Base-by-base conservation (phyloP, 2,329 filamentous ascomycete species). In the Neofusicoccum ribis region DNA sequence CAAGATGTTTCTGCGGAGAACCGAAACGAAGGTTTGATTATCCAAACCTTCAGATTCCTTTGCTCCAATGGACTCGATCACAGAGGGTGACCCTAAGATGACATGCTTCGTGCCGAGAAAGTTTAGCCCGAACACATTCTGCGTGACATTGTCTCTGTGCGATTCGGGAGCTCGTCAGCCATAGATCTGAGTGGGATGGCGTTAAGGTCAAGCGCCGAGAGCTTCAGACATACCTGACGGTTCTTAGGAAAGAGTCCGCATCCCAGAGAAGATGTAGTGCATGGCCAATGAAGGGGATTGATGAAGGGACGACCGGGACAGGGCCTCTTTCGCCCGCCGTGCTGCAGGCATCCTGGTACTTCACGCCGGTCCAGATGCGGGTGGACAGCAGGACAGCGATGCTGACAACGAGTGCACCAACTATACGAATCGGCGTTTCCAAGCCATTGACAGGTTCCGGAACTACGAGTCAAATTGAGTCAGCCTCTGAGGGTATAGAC, bases 251-350 rank as follows among this genome's bases (percentile, higher is more conserved):
- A 11, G 70, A 69, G 46, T 82, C 75, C 56, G 80, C 79, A 46
- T 81, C 72, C 70, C 81, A 78, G 20, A 80, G 73, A 68, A 81
- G 77, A 68, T 86, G 83, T 20, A 83, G 69, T 6, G 82, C 78
- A 76, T 89, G 85, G 44, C 85, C 84, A 8, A 88, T 41, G 60
- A 83, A 78, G 1, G 87, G 86, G 7, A 89, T 72, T 84, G 85
- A 89, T 73, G 89, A 89, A 34, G 85, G 85, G 23, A 83, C 68
- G 64, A 80, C 73, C 72, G 82, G 82, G 66, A 85, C 79, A 63
- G 74, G 73, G 71, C 59, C 74, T 71, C 36, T 73, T 70, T 44
- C 73, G n/a, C n/a, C 72, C 67, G 65, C 76, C 73, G 50, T 72
- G 69, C 65, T 70, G 69, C 8, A 69, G 72, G 63, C 72, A 72